A percentile compares a stretch with the other conserved stretches of the same genome.
These are phyloP conservation scores for Aspergillus quadrilineatus DNA, from an alignment of 2,329 filamentous ascomycete genomes.

Conservation along the genomic window DNA sequence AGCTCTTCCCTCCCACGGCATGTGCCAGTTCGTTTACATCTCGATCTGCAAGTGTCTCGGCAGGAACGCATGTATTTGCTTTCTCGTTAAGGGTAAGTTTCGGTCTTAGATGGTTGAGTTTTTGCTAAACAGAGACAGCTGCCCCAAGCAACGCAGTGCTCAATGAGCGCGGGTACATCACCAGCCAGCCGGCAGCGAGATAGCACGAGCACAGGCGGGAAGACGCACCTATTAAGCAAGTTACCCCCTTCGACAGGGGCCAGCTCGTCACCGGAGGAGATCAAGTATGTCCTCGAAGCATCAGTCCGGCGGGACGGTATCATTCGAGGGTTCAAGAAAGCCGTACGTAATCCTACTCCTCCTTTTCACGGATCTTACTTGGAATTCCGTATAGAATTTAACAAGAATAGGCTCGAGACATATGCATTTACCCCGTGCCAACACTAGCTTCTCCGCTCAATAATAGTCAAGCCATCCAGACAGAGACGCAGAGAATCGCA, in stretches of 20 bases:
- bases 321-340: constrained; percentile 4
- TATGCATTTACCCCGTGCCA: neutral
- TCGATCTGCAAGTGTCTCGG: neutral
- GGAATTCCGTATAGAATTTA: neutral
- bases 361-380: too few species aligned
- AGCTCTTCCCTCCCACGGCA: constrained; percentile 11
- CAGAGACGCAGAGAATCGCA: neutral
- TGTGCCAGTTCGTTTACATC: neutral
- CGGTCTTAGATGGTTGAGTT: neutral
- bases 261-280: constrained; percentile 5
- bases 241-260: constrained; percentile 16
- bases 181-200: neutral
- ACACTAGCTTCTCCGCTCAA: neutral
- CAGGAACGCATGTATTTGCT: constrained; percentile 9
- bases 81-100: constrained; percentile 15
- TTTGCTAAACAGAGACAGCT: constrained; percentile 8
- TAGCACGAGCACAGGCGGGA: neutral
- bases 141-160: constrained; percentile 17
- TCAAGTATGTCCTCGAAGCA: constrained; percentile 14
- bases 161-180: neutral
- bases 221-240: constrained; percentile 12
- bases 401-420: neutral
- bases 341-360: neutral
- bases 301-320: constrained; percentile 6
- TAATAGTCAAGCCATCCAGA: neutral